These are phyloP conservation scores for Leucogyrophana mollusca DNA, from an alignment of 768 basidiomycete genomes.

Conservation along the genomic window DNA sequence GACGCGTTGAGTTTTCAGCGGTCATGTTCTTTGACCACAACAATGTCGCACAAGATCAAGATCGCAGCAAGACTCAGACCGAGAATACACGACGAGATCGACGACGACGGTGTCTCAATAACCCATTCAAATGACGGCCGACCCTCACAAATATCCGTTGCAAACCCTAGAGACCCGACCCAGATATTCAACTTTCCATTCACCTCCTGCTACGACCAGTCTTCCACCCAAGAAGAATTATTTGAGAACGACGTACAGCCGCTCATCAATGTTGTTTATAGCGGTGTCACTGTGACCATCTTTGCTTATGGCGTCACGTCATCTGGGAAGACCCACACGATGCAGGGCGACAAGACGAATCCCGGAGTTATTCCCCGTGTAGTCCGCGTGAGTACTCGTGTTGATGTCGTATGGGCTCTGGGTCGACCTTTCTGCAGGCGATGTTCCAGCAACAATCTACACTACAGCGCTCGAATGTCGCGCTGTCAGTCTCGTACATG, in stretches of 20 bases:
- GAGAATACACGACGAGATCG: slow-evolving; percentile 55
- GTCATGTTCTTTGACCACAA: too few species aligned
- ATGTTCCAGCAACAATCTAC: slow-evolving; percentile 53
- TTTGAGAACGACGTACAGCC: slow-evolving; percentile 76
- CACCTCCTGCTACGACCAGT: slow-evolving; percentile 72
- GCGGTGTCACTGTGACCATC: slow-evolving; percentile 79
- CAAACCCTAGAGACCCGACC: slow-evolving; percentile 65
- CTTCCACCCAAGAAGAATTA: slow-evolving; percentile 73
- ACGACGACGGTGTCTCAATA: slow-evolving; percentile 60
- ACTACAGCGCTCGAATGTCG: slow-evolving; percentile 41
- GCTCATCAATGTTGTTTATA: slow-evolving; percentile 74
- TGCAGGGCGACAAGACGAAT: slow-evolving; percentile 74
- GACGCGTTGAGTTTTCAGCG: too few species aligned
- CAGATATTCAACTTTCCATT: slow-evolving; percentile 82
- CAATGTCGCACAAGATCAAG: slow-evolving; percentile 54
- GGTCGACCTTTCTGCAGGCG: slow-evolving; percentile 33
- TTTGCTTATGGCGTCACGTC: slow-evolving; percentile 92
- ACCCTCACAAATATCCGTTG: slow-evolving; percentile 56
- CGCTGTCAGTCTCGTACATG: slow-evolving; percentile 70
- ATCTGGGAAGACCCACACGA: slow-evolving; percentile 90
- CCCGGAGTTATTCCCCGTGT: slow-evolving; percentile 88
- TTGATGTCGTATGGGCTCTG: not conserved
- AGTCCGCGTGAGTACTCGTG: slow-evolving; percentile 52
- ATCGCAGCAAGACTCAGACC: slow-evolving; percentile 75
- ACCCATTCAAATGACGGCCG: slow-evolving; percentile 38